A percentile compares a stretch with the other conserved stretches of the same genome.
Conservation (phyloP, 1,284 basidiomycete genomes). For the Leccinum pachyderme region DNA sequence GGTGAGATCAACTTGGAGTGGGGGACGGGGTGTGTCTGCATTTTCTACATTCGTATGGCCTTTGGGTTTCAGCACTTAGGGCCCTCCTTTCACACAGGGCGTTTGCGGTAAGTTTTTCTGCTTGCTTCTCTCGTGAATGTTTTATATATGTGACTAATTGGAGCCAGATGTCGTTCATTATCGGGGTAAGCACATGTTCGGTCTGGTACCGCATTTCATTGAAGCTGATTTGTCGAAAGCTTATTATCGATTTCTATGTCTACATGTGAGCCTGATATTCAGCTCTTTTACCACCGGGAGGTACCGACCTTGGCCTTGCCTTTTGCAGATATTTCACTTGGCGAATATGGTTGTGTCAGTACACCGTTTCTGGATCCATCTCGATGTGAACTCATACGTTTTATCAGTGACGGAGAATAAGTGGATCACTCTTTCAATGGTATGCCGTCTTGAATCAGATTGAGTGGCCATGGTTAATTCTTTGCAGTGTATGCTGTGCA, state of each 20-base stretch:
- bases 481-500: conserved; percentile 16
- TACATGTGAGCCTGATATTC: conserved; percentile 19
- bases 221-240: conserved; percentile 16
- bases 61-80: too few species aligned
- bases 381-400: not conserved
- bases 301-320: not conserved
- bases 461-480: not conserved
- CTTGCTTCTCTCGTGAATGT: not conserved
- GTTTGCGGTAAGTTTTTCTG: conserved; percentile 15
- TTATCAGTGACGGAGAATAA: conserved; percentile 17
- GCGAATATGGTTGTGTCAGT: conserved; percentile 33
- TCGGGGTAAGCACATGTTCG: conserved; percentile 20
- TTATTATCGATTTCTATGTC: conserved; percentile 30
- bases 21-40: conserved; percentile 13
- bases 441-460: not conserved
- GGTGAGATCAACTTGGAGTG: conserved; percentile 9
- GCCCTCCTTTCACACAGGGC: conserved; percentile 12
- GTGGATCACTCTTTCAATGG: conserved; percentile 26
- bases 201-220: too few species aligned
- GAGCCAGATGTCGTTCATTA: conserved; percentile 18
- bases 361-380: not conserved
- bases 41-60: too few species aligned
- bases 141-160: not conserved
- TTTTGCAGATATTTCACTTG: conserved; percentile 26
- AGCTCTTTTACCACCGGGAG: not conserved